phyloP scores from a whole-genome alignment of 495 filamentous ascomycete species.

The Hapsidospora chrysogenum region DNA sequence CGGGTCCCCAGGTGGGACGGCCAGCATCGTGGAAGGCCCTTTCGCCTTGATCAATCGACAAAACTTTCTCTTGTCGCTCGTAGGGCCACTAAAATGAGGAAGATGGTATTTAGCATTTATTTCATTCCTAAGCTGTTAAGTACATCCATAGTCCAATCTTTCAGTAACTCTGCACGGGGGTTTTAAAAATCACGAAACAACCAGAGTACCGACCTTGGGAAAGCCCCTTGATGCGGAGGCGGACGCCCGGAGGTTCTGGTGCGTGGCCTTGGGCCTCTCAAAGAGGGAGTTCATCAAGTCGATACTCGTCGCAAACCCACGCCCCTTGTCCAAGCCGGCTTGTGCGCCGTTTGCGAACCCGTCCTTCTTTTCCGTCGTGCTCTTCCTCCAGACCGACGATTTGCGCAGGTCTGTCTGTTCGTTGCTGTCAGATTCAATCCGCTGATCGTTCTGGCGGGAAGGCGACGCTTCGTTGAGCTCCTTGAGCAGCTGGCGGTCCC shows the following conservation, averaged over 20 bases:
- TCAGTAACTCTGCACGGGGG: conserved; percentile 15
- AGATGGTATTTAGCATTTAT: conserved; percentile 9
- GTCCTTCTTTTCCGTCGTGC: conserved; percentile 3
- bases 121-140: conserved; percentile 1
- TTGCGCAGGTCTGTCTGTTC: conserved; percentile 4
- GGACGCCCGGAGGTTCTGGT: conserved; percentile 2
- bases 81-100: conserved; percentile 66
- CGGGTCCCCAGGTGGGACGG: conserved; percentile 66
- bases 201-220: conserved; percentile 35
- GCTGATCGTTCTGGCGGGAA: neutral
- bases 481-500: conserved; percentile 46
- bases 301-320: conserved; percentile 59
- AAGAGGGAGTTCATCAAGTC: conserved; percentile 89
- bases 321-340: conserved; percentile 10
- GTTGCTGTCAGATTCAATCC: neutral
- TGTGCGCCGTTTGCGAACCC: conserved; percentile 3
- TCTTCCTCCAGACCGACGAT: conserved; percentile 3
- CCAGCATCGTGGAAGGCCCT: conserved; percentile 43
- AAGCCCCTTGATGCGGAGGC: conserved; percentile 22
- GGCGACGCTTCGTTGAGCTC: conserved; percentile 25
- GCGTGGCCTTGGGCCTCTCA: conserved; percentile 32
- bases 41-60: conserved; percentile 34
- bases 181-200: conserved; percentile 57
- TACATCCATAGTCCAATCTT: conserved; percentile 8
- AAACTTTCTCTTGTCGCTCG: conserved; percentile 51